These are phyloP conservation scores for Ramularia endophylla DNA, from an alignment of 2,329 filamentous ascomycete species.

Conservation along the genomic window DNA sequence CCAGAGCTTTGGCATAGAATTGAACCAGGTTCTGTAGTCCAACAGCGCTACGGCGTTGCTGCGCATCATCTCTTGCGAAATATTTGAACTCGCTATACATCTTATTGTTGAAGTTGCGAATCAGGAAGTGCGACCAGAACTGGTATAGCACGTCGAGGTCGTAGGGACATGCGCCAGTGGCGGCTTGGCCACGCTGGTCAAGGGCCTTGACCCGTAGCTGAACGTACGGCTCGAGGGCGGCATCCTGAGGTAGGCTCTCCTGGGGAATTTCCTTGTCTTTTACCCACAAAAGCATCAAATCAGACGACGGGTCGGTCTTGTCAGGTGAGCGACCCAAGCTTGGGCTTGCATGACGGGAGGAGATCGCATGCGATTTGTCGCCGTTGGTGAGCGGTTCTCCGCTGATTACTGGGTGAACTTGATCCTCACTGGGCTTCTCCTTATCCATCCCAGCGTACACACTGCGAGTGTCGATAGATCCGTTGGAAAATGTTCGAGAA, in stretches of 20 bases:
- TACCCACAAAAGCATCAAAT: conserved; percentile 42
- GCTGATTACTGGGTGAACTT: conserved; percentile 33
- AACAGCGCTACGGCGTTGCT: conserved; percentile 44
- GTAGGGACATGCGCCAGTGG: conserved; percentile 43
- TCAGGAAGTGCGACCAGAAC: conserved; percentile 69
- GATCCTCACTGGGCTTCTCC: conserved; percentile 26
- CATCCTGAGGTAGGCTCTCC: conserved; percentile 38
- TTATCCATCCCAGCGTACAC: conserved; percentile 45
- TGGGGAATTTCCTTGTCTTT: conserved; percentile 44
- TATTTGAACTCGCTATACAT: conserved; percentile 72
- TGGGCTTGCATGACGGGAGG: conserved; percentile 17
- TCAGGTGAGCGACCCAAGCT: conserved; percentile 12
- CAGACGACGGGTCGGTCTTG: conserved; percentile 12
- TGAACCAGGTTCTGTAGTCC: conserved; percentile 59
- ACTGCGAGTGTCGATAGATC: conserved; percentile 49
- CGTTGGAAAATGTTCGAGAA: conserved; percentile 50
- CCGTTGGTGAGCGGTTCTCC: conserved; percentile 30
- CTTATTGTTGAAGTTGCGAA: conserved; percentile 64
- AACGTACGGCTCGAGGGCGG: conserved; percentile 44
- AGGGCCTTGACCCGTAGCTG: conserved; percentile 46
- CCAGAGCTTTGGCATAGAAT: conserved; percentile 57
- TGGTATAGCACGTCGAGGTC: conserved; percentile 64
- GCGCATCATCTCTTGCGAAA: conserved; percentile 59
- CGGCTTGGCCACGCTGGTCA: conserved; percentile 41
- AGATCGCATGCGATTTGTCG: conserved; percentile 6